Conservation (phyloP, 805 yeast genomes). For the Saccharomycopsis schoenii region DNA sequence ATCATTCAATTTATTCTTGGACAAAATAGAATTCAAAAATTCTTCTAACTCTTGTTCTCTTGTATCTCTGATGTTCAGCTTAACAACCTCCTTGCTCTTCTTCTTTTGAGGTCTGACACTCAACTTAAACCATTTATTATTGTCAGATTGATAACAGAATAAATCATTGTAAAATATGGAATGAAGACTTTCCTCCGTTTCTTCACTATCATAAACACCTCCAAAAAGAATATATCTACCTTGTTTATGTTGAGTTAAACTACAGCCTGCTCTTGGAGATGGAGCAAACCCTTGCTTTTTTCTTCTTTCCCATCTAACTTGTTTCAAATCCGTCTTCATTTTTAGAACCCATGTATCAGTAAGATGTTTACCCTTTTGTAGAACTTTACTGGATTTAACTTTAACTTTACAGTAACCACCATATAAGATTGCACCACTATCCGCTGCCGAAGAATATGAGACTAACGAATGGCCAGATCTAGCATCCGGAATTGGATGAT, state of each 20-base stretch:
- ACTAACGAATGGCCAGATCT: slow-evolving; percentile 88
- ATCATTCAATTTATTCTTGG: slow-evolving; percentile 61
- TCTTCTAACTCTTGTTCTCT: slow-evolving; percentile 79
- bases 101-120: slow-evolving; percentile 51
- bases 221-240: slow-evolving; percentile 92
- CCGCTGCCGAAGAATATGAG: slow-evolving; percentile 33
- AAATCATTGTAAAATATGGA: slow-evolving; percentile 76
- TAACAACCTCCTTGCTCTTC: slow-evolving; percentile 37
- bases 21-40: slow-evolving; percentile 61
- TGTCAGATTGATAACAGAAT: slow-evolving; percentile 72
- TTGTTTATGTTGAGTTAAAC: slow-evolving; percentile 68
- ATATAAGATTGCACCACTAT: slow-evolving; percentile 76
- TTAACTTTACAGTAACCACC: slow-evolving; percentile 88
- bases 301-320: slow-evolving; percentile 80
- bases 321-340: slow-evolving; percentile 71
- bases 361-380: slow-evolving; percentile 84
- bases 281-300: slow-evolving; percentile 87
- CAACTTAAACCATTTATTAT: slow-evolving; percentile 80
- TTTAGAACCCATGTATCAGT: slow-evolving; percentile 79
- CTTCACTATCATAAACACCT: slow-evolving; percentile 91
- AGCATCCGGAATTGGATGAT: slow-evolving; percentile 76
- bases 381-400: slow-evolving; percentile 78
- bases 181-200: slow-evolving; percentile 84
- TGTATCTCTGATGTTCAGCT: slow-evolving; percentile 29
- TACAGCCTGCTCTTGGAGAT: slow-evolving; percentile 89